Conservation (phyloP, 2,329 filamentous ascomycete species). For the Aspergillus melleus region DNA sequence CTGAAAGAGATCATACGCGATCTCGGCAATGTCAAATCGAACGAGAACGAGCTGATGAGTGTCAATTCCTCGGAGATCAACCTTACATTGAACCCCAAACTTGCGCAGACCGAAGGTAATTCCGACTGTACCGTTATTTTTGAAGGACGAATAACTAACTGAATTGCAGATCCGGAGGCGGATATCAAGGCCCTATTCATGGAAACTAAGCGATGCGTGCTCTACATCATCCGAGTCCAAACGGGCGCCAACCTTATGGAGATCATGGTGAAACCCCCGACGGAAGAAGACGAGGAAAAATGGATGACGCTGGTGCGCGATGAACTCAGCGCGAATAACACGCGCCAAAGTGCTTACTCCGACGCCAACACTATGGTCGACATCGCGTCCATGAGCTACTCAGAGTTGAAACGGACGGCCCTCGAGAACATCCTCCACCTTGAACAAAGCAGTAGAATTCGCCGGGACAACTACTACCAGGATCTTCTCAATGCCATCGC, state of each 20-base stretch:
- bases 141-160: slow-evolving; percentile 14
- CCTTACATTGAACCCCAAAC: slow-evolving; percentile 83
- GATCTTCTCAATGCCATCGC: slow-evolving; percentile 98
- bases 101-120: slow-evolving; percentile 76
- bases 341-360: slow-evolving; percentile 82
- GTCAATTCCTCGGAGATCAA: slow-evolving; percentile 87
- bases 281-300: slow-evolving; percentile 80
- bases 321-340: slow-evolving; percentile 69
- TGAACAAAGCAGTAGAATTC: slow-evolving; percentile 84
- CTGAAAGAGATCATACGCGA: slow-evolving; percentile 91
- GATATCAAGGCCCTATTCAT: slow-evolving; percentile 92
- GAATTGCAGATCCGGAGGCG: slow-evolving; percentile 73
- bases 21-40: slow-evolving; percentile 92
- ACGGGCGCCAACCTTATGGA: slow-evolving; percentile 90
- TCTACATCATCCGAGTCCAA: slow-evolving; percentile 97
- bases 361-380: slow-evolving; percentile 81
- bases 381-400: slow-evolving; percentile 84
- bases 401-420: slow-evolving; percentile 87
- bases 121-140: neutral
- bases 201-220: slow-evolving; percentile 94
- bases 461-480: slow-evolving; percentile 85
- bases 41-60: slow-evolving; percentile 87
- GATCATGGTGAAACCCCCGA: slow-evolving; percentile 88
- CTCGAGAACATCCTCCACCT: slow-evolving; percentile 91
- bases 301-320: slow-evolving; percentile 81